Evolutionary conservation across 257 asterid species (phyloP).

Genomic region (Solanum neorickii): DNA sequence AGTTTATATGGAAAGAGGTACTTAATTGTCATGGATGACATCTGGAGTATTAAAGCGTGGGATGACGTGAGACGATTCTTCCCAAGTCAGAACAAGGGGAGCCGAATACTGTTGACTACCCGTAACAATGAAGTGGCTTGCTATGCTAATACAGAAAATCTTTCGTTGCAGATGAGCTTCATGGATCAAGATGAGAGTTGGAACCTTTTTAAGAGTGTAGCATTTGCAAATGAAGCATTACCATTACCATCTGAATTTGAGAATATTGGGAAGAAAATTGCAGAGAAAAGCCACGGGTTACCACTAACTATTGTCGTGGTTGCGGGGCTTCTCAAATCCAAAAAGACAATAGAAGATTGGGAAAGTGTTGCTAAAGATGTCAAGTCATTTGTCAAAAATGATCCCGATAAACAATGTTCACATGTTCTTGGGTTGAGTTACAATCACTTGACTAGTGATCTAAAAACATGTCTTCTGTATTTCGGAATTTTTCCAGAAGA

Average conservation of each 20-base stretch:
- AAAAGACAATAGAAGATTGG: neutral
- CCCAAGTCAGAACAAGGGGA: neutral
- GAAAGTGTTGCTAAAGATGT: neutral
- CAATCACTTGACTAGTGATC: neutral
- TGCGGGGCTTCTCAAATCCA: neutral
- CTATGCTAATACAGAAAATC: neutral
- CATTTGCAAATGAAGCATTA: neutral
- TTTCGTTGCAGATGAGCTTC: neutral
- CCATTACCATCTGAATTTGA: neutral
- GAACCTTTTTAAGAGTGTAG: neutral
- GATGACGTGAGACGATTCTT: neutral
- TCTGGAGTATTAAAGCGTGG: neutral
- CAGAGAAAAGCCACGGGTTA: neutral
- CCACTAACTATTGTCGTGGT: neutral
- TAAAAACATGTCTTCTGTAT: slow-evolving; percentile 3
- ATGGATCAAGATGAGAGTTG: neutral
- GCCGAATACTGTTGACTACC: slow-evolving; percentile 4
- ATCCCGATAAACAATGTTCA: neutral
- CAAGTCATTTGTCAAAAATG: neutral
- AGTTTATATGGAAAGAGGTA: neutral
- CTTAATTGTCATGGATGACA: slow-evolving; percentile 13
- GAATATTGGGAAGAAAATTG: neutral
- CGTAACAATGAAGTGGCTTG: neutral
- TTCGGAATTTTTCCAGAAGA: neutral
- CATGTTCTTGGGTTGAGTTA: neutral